These are phyloP conservation scores for Nectriaceae sp. DNA, from an alignment of 2,329 filamentous ascomycete species.

Conservation along the genomic window DNA sequence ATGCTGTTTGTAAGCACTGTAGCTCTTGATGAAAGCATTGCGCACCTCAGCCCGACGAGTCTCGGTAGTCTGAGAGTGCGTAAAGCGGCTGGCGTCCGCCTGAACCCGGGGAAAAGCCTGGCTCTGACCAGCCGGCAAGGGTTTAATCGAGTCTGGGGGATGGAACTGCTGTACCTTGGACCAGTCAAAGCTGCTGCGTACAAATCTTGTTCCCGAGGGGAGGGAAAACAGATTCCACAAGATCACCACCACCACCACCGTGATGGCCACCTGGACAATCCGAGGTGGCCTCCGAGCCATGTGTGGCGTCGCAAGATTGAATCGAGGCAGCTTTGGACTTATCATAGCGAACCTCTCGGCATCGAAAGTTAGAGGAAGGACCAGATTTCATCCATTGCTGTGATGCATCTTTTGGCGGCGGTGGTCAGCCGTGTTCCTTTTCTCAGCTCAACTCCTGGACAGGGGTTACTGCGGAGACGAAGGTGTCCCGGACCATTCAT, in stretches of 20 bases:
- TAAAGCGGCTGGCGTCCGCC: slow-evolving; percentile 25
- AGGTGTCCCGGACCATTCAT: too few relatives aligned
- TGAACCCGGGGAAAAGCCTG: slow-evolving; percentile 33
- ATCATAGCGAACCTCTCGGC: not conserved
- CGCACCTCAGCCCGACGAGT: slow-evolving; percentile 42
- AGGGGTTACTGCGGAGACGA: too few relatives aligned
- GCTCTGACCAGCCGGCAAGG: slow-evolving; percentile 28
- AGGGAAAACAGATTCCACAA: slow-evolving; percentile 23
- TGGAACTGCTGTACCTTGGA: slow-evolving; percentile 25
- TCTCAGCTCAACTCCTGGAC: too few relatives aligned
- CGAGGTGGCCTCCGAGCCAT: slow-evolving; percentile 26
- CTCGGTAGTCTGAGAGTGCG: slow-evolving; percentile 17
- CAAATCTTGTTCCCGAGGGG: slow-evolving; percentile 16
- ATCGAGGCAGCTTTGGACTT: not conserved
- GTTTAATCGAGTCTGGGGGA: slow-evolving; percentile 34
- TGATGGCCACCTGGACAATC: slow-evolving; percentile 20
- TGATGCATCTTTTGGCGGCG: too few relatives aligned
- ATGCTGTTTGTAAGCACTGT: slow-evolving; percentile 52
- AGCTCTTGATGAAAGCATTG: slow-evolving; percentile 44
- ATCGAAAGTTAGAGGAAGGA: not conserved
- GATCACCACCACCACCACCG: slow-evolving; percentile 21
- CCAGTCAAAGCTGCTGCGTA: slow-evolving; percentile 35
- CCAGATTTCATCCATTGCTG: too few relatives aligned
- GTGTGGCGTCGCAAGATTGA: slow-evolving; percentile 12
- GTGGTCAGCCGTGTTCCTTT: too few relatives aligned